phyloP scores from a whole-genome alignment of 2,329 filamentous ascomycete genomes.

The Trichoderma semiorbis region DNA sequence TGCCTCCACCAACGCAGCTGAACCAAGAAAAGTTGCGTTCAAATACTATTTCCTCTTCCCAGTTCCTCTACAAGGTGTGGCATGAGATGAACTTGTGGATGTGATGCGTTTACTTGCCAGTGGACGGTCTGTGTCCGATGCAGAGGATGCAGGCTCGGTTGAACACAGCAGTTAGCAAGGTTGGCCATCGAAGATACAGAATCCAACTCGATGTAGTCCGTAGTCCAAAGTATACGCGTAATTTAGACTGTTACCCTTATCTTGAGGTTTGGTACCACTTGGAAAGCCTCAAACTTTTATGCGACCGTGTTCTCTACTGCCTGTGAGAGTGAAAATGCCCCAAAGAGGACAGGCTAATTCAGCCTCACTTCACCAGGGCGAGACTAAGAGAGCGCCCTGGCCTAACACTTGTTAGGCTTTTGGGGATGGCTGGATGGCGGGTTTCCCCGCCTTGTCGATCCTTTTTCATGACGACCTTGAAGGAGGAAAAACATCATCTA shows the following conservation, averaged over 20 bases:
- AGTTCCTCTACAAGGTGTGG: too few relatives aligned
- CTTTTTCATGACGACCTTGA: background rate
- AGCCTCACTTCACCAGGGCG: background rate
- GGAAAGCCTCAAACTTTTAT: background rate
- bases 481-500: background rate
- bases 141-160: too few relatives aligned
- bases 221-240: background rate
- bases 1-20: too few relatives aligned
- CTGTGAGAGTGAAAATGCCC: background rate
- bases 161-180: too few relatives aligned
- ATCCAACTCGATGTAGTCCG: background rate
- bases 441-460: conserved; percentile 1
- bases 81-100: too few relatives aligned
- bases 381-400: background rate
- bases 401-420: background rate
- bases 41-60: too few relatives aligned
- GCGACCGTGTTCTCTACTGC: background rate
- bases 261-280: background rate
- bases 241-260: background rate
- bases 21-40: too few relatives aligned
- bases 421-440: background rate
- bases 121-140: too few relatives aligned
- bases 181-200: too few relatives aligned
- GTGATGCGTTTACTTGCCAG: too few relatives aligned
- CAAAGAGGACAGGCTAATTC: background rate